phyloP scores from a whole-genome alignment of 73 alveolate species.

The Paramecium sexaurelia region DNA sequence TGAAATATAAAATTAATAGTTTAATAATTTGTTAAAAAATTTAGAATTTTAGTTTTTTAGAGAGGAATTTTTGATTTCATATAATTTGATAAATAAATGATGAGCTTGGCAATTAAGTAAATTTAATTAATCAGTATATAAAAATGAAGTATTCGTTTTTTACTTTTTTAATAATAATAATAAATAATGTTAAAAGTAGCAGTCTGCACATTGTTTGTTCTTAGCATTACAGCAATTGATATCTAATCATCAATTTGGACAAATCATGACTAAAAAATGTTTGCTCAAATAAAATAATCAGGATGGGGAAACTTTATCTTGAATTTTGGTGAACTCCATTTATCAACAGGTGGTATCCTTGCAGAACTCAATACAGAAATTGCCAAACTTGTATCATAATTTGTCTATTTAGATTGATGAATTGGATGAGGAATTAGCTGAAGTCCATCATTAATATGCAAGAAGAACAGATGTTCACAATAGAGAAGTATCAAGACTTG shows the following conservation, averaged over 20 bases:
- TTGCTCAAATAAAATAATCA: not conserved
- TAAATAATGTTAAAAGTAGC: conserved; percentile 27
- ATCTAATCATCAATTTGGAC: conserved; percentile 46
- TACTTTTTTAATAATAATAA: not conserved
- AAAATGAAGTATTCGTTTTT: conserved; percentile 46
- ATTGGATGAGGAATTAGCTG: conserved; percentile 27
- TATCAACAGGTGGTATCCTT: conserved; percentile 51
- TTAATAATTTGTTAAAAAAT: not conserved
- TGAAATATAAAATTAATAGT: not conserved
- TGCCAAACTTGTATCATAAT: conserved; percentile 8
- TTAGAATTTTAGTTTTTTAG: not conserved
- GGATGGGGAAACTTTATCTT: conserved; percentile 54
- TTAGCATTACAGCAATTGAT: conserved; percentile 27
- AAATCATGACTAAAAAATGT: conserved; percentile 1
- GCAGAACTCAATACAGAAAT: not conserved
- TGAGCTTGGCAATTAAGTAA: not conserved
- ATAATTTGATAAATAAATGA: not conserved
- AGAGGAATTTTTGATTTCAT: not conserved
- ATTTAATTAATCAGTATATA: not conserved
- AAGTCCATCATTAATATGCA: conserved; percentile 24
- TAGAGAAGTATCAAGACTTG: conserved; percentile 53
- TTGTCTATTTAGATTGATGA: conserved; percentile 34
- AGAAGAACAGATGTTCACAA: conserved; percentile 47
- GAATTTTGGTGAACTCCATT: conserved; percentile 57
- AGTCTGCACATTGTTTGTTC: not conserved